Conservation (phyloP, 306 rosid species). For the Trichosanthes truncata region DNA sequence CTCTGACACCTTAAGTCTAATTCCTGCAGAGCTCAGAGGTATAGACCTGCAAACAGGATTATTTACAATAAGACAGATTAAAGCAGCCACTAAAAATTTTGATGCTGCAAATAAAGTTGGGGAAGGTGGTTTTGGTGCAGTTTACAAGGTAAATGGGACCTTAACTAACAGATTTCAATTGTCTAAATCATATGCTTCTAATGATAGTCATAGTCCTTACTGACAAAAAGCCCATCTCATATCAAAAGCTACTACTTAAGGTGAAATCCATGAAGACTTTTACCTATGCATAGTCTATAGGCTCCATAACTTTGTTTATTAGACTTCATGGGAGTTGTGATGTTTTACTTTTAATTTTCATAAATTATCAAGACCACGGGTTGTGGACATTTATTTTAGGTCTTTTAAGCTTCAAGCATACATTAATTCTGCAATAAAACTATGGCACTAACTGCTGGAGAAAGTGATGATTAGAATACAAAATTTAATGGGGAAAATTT, state of each 20-base stretch:
- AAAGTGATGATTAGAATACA: background rate
- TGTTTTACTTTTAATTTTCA: background rate
- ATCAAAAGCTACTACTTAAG: background rate
- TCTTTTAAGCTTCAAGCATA: background rate
- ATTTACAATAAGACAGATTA: conserved; percentile 72
- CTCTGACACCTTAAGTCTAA: background rate
- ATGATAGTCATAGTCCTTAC: background rate
- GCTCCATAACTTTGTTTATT: background rate
- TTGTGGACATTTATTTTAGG: background rate
- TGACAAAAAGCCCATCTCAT: background rate
- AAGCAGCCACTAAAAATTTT: conserved; percentile 72
- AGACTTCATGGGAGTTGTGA: background rate
- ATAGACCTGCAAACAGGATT: conserved; percentile 76
- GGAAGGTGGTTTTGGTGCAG: conserved; percentile 93
- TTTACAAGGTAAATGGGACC: conserved; percentile 56
- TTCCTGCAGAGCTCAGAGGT: conserved; percentile 56
- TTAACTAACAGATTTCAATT: background rate
- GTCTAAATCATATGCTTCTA: background rate
- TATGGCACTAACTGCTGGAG: background rate
- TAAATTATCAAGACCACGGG: background rate
- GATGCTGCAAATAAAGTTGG: conserved; percentile 71
- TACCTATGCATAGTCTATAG: background rate
- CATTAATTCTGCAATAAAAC: background rate
- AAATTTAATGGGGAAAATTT: background rate
- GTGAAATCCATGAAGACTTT: background rate